Conservation (phyloP, 2,329 filamentous ascomycete genomes). For the Penicillium sumatraense region DNA sequence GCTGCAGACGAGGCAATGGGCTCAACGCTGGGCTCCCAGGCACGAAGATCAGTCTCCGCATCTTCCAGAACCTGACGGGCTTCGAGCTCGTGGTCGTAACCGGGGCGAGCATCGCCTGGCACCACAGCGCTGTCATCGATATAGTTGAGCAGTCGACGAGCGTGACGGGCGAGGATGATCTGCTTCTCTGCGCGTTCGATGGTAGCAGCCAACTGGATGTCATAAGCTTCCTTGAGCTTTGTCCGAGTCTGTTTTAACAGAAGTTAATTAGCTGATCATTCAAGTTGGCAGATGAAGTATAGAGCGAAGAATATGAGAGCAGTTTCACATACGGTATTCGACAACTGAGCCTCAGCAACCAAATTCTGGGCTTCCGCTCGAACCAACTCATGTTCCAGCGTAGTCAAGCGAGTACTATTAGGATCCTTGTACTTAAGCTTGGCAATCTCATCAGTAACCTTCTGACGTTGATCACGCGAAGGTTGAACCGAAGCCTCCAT, state of each 20-base stretch:
- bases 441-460: constrained; percentile 90
- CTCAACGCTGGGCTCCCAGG: constrained; percentile 67
- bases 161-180: constrained; percentile 89
- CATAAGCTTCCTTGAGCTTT: constrained; percentile 95
- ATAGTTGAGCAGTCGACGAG: constrained; percentile 79
- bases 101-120: constrained; percentile 76
- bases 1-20: constrained; percentile 57
- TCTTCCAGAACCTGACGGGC: constrained; percentile 89
- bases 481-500: constrained; percentile 96
- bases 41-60: constrained; percentile 82
- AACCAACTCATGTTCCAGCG: constrained; percentile 94
- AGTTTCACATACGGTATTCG: constrained; percentile 74
- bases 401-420: constrained; percentile 76
- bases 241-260: constrained; percentile 73
- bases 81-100: constrained; percentile 68
- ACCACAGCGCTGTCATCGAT: constrained; percentile 90
- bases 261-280: constrained; percentile 7
- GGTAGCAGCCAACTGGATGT: constrained; percentile 82
- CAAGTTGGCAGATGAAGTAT: no score
- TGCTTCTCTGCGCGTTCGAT: constrained; percentile 98
- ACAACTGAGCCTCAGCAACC: constrained; percentile 94
- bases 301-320: neutral
- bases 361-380: constrained; percentile 93
- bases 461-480: constrained; percentile 81
- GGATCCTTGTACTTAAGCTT: constrained; percentile 92